Evolutionary conservation across 2,329 filamentous ascomycete species (phyloP), one percentile per base, ranked within the genome.

Genomic region (Dactylonectria estremocensis): DNA sequence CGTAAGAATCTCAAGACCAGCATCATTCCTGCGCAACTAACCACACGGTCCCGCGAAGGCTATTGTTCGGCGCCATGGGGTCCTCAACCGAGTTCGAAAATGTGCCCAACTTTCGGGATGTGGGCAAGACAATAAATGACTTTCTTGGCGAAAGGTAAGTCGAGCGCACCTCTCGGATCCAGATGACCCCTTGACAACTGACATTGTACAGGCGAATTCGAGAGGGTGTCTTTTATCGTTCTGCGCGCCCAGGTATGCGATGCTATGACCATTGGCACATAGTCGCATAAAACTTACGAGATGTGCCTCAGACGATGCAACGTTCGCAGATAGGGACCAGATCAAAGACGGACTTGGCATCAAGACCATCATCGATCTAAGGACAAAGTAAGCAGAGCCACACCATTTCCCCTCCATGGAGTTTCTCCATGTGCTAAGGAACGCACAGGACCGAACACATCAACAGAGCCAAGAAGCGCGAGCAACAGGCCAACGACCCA

Each of bases 51-150:
- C 14, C 8, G 3, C 16, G 8, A 9, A 11, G 16, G n/a, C 11
- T 3, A 35, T 2, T 46, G 3, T 31, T 24, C 6, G 7, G 18
- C 18, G 64, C 22, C 53, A 76, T 76, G 74, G 33, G 58, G 49
- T 66, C 67, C 46, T 40, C 62, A 13, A 53, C 50, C n/a, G 67
- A 62, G 24, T 71, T 79, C 16, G 72, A 77, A 43, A 70, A 69
- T 7, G 73, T 95, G 57, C 82, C 91, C 74, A 95, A 95, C 79
- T 94, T 95, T 77, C 89, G 93, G 64, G 93, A 95, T 84, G 90
- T 95, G 49, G 92, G 91, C 46, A 83, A 85, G 69, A 90, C 89
- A 0, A 84, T 94, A 72, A 95, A 95, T 74, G 76, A 81, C 28
- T 87, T 87, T 68, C 79, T 89, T 5, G 86, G 86, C 24, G 82